A percentile compares a stretch with the other conserved stretches of the same genome.
Evolutionary conservation across 2,329 filamentous ascomycete genomes (phyloP).

Genomic region (Beauveria sp.): DNA sequence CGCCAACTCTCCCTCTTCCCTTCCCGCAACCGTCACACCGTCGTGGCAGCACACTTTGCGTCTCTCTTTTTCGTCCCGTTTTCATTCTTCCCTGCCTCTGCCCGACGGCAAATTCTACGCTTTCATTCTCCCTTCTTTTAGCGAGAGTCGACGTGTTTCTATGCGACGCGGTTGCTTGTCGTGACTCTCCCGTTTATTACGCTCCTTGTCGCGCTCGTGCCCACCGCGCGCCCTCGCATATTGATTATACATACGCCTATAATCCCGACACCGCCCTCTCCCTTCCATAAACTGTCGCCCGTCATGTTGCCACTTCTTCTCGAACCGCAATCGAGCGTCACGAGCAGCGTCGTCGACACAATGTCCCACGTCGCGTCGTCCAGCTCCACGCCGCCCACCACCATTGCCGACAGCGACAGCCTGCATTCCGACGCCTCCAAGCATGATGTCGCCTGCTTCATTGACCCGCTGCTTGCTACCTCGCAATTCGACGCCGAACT

Average conservation of each 20-base stretch:
- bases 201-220: constrained; percentile 4
- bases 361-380: constrained; percentile 48
- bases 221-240: not conserved
- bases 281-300: constrained; percentile 1
- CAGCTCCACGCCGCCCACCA: constrained; percentile 60
- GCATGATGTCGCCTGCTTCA: constrained; percentile 29
- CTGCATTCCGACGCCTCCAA: constrained; percentile 39
- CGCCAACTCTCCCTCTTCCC: not conserved
- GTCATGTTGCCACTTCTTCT: constrained; percentile 24
- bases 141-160: not conserved
- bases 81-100: not conserved
- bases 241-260: not conserved
- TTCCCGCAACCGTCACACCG: not conserved
- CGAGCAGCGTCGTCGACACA: constrained; percentile 27
- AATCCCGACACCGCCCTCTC: not conserved
- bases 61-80: too few relatives aligned
- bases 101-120: not conserved
- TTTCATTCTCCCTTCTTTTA: not conserved
- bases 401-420: constrained; percentile 51
- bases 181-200: not conserved
- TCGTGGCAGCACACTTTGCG: not conserved
- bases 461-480: constrained; percentile 13
- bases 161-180: constrained; percentile 5
- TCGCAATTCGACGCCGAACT: constrained; percentile 12
- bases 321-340: constrained; percentile 25